Evolutionary conservation across 2,329 filamentous ascomycete genomes (phyloP), one percentile per base, ranked within the genome.

Genomic region (Nemania sp.): DNA sequence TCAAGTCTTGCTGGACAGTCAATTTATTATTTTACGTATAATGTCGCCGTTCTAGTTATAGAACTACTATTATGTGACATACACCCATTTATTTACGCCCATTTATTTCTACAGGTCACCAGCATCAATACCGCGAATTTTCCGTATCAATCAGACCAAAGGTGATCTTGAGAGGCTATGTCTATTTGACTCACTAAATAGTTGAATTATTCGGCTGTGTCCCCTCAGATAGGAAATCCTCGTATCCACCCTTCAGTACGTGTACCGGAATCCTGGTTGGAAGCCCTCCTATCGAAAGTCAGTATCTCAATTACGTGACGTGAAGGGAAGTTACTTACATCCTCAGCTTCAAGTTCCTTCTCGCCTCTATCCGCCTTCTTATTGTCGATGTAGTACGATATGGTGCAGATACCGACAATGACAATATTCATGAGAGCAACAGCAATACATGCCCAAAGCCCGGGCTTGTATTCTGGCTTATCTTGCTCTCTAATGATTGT

Each of bases 361-460:
- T 87, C 84, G 56, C 85, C 85, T 32, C 82, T 77, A n/a, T 88
- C 85, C 0, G 87, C 87, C 75, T 82, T 81, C 64, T 73, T 76
- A 70, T 89, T 88, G 71, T 81, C 75, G 15, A 79, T 68, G 67
- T 78, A 79, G 68, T 84, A 86, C 4, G 79, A 76, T 2, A 83
- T 27, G 24, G 80, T 83, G 26, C 82, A 75, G 0, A 82, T 8
- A 2, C 72, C 59, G 0, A 88, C 85, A 20, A 87, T 68, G 4
- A 87, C 29, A 2, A 88, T 74, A 26, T 77, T 84, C 53, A 88
- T 69, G 1, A 85, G 72, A 26, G 79, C 81, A 70, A 82, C 85
- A 0, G 86, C 82, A 51, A 89, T 85, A 76, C 86, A 87, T 5
- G 86, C 82, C 62, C 83, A 88, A 72, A 88, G 78, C 26, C 87